Base-by-base conservation (phyloP, 2,329 filamentous ascomycete genomes). In the Didymella segeticola region DNA sequence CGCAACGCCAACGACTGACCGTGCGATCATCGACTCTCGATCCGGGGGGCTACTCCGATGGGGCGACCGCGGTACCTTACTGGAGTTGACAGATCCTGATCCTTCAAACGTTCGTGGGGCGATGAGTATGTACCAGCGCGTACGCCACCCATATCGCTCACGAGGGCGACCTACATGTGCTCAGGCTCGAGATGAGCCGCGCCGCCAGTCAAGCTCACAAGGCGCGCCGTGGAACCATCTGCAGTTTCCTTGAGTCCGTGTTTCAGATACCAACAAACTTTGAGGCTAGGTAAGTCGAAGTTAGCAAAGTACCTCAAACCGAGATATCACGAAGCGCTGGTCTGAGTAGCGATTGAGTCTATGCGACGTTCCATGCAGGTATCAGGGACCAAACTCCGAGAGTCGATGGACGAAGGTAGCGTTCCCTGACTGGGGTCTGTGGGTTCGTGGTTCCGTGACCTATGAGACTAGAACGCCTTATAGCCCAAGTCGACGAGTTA, bases 301-400 rank as follows among this genome's bases (percentile, higher is more conserved):
- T 46, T 54, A 54, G 46, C 41, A 7, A 20, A 8, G 15, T 5
- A 19, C 15, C 31, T 12, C 14, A 4, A 29, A 34, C 3, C 41
- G 39, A 15, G 17, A 20, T 25, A 30, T 3, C n/a, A 34, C 15
- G 20, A 33, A 20, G 27, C 45, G 43, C 43, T 27, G 33, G 26
- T 17, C 33, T 39, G 29, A 37, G 20, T 42, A 31, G 36, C 49
- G 57, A 59, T 55, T 57, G 30, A 49, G 22, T 19, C 33, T 45
- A 41, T 41, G 50, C 12, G 26, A 14, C 20, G 41, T 37, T n/a
- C 17, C 26, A 15, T 36, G 37, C 47, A 55, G 53, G 52, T 53
- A 42, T 55, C 51, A 53, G 30, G 25, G 25, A 26, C 49, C 38
- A 52, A 49, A 53, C 42, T 29, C 43, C 41, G 8, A 33, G 43